These are phyloP conservation scores for Lipomyces kockii DNA, from an alignment of 805 yeast genomes.

Conservation along the genomic window DNA sequence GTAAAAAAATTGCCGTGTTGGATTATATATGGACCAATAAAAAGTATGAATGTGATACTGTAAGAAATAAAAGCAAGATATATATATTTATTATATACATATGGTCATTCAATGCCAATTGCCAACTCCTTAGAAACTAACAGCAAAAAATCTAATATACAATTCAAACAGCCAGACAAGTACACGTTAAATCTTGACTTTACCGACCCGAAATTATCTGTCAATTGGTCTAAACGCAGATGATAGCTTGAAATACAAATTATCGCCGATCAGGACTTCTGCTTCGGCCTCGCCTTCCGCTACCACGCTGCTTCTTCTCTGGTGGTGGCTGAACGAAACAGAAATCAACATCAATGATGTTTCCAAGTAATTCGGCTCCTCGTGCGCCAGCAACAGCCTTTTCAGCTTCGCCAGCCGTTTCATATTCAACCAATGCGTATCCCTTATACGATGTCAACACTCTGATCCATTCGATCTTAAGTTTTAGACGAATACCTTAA, in stretches of 20 bases:
- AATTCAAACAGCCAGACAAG: not conserved
- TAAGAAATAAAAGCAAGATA: not conserved
- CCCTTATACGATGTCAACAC: slow-evolving; percentile 39
- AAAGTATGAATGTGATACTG: not conserved
- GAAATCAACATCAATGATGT: slow-evolving; percentile 45
- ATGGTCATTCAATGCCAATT: not conserved
- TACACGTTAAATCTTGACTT: not conserved
- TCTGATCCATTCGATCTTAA: not conserved
- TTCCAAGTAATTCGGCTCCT: slow-evolving; percentile 47
- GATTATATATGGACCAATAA: not conserved
- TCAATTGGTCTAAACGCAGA: not conserved
- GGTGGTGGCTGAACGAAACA: slow-evolving; percentile 47
- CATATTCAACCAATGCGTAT: slow-evolving; percentile 51
- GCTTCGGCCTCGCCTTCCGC: slow-evolving; percentile 32
- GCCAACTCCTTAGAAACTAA: not conserved
- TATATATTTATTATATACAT: not conserved
- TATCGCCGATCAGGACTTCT: slow-evolving; percentile 28
- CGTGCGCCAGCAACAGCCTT: slow-evolving; percentile 44
- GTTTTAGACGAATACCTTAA: slow-evolving; percentile 39
- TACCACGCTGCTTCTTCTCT: slow-evolving; percentile 21
- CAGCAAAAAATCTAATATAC: not conserved
- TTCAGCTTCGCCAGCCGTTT: slow-evolving; percentile 45
- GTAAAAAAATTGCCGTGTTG: slow-evolving; percentile 18
- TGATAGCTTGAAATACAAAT: not conserved
- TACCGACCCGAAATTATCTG: not conserved